phyloP scores from a whole-genome alignment of 1,284 basidiomycete genomes.

The Cutaneotrichosporon sp. region DNA sequence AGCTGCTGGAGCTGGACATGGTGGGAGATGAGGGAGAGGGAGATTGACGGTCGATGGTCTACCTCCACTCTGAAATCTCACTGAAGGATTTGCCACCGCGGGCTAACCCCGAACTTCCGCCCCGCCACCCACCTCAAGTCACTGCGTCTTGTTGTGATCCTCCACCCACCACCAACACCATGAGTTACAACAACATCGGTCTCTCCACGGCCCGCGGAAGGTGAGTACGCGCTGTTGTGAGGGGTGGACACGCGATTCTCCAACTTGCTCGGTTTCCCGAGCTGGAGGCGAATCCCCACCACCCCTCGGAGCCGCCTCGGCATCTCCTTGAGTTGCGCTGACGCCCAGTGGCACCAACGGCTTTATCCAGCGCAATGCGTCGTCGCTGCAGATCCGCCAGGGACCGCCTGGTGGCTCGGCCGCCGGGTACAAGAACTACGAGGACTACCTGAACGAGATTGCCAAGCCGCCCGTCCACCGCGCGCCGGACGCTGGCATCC shows the following conservation, averaged over 20 bases:
- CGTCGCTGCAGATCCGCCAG: conserved; percentile 72
- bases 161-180: conserved; percentile 35
- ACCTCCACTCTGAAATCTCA: conserved; percentile 11
- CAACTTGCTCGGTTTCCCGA: not conserved
- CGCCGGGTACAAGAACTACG: conserved; percentile 56
- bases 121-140: not conserved
- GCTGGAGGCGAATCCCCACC: not conserved
- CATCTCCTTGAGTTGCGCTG: too few species aligned
- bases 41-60: not conserved
- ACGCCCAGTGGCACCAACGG: conserved; percentile 82
- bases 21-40: not conserved
- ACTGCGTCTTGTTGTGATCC: not conserved
- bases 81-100: not conserved
- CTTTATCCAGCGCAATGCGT: conserved; percentile 87
- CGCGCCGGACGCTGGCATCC: conserved; percentile 88
- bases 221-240: conserved; percentile 59
- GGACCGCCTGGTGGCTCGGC: conserved; percentile 65
- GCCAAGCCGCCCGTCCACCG: conserved; percentile 78
- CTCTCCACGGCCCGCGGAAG: conserved; percentile 87
- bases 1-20: not conserved
- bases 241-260: not conserved
- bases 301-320: too few species aligned
- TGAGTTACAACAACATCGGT: conserved; percentile 60
- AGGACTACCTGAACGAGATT: conserved; percentile 60
- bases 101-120: not conserved